These are phyloP conservation scores for Talaromyces sp. DNA, from an alignment of 2,329 filamentous ascomycete species.

Conservation along the genomic window DNA sequence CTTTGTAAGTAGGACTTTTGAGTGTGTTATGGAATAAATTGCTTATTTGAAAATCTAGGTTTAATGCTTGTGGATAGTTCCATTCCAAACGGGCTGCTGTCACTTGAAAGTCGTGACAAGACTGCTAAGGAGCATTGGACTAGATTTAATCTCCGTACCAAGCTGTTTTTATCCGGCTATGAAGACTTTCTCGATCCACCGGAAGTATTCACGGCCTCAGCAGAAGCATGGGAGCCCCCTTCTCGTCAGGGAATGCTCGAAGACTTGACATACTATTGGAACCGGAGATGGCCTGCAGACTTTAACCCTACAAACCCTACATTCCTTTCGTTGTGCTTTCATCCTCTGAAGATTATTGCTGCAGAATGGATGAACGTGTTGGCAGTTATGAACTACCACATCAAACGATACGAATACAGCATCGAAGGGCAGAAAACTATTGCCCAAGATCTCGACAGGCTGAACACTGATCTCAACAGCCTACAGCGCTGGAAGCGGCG, in stretches of 20 bases:
- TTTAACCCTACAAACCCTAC: not conserved
- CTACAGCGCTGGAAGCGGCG: not conserved
- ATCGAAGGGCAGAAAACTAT: not conserved
- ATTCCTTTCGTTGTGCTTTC: not conserved
- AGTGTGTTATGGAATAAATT: not conserved
- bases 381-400: not conserved
- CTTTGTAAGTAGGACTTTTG: not conserved
- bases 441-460: not conserved
- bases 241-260: not conserved
- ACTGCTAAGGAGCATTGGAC: not conserved
- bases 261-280: not conserved
- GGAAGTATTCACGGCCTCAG: not conserved
- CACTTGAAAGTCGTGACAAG: not conserved
- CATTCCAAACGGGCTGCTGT: not conserved
- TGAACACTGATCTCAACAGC: not conserved
- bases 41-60: not conserved
- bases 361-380: not conserved
- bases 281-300: not conserved
- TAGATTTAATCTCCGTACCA: not conserved
- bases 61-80: not conserved
- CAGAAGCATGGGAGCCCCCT: not conserved
- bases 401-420: not conserved
- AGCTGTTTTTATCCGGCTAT: not conserved
- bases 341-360: conserved; percentile 1
- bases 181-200: not conserved